A percentile compares a stretch with the other conserved stretches of the same genome.
phyloP scores from a whole-genome alignment of 2,329 filamentous ascomycete genomes.

The Setomelanomma holmii region DNA sequence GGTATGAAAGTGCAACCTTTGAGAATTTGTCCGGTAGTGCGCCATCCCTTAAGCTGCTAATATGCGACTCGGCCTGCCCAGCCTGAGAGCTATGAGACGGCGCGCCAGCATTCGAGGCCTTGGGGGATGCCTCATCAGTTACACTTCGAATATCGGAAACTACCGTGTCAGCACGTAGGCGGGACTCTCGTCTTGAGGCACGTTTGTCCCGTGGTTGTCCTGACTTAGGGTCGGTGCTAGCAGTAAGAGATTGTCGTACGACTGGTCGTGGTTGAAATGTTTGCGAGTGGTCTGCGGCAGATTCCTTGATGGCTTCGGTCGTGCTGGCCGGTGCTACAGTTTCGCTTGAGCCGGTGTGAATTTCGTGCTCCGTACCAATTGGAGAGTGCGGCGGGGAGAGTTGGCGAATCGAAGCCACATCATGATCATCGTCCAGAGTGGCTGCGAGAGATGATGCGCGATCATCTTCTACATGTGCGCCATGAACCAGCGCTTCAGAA shows the following conservation, averaged over 20 bases:
- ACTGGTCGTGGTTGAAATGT: not conserved
- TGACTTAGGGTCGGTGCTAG: slow-evolving; percentile 43
- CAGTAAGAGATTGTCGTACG: slow-evolving; percentile 29
- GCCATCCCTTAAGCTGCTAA: slow-evolving; percentile 53
- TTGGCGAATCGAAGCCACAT: slow-evolving; percentile 45
- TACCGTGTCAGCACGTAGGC: slow-evolving; percentile 27
- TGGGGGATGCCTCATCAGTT: slow-evolving; percentile 47
- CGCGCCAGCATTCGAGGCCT: slow-evolving; percentile 39
- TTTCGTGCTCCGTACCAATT: slow-evolving; percentile 26
- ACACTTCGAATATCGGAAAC: slow-evolving; percentile 23
- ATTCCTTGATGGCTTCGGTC: too few relatives aligned
- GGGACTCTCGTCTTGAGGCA: slow-evolving; percentile 15
- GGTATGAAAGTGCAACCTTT: slow-evolving; percentile 78
- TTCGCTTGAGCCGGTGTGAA: too few relatives aligned
- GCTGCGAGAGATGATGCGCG: slow-evolving; percentile 58
- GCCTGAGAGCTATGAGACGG: slow-evolving; percentile 26
- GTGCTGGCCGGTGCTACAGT: too few relatives aligned
- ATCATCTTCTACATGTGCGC: slow-evolving; percentile 48
- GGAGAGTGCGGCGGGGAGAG: slow-evolving; percentile 38
- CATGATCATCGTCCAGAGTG: slow-evolving; percentile 66
- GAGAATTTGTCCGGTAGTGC: slow-evolving; percentile 75
- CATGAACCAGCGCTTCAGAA: slow-evolving; percentile 46
- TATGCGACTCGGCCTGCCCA: slow-evolving; percentile 49
- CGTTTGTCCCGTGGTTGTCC: slow-evolving; percentile 12
- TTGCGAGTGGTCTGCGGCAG: too few relatives aligned